Percentiles rank a stretch among this genome's conserved stretches.
Evolutionary conservation across 192 early-diverging fungal species (phyloP).

Genomic region (Coemansia sp.): DNA sequence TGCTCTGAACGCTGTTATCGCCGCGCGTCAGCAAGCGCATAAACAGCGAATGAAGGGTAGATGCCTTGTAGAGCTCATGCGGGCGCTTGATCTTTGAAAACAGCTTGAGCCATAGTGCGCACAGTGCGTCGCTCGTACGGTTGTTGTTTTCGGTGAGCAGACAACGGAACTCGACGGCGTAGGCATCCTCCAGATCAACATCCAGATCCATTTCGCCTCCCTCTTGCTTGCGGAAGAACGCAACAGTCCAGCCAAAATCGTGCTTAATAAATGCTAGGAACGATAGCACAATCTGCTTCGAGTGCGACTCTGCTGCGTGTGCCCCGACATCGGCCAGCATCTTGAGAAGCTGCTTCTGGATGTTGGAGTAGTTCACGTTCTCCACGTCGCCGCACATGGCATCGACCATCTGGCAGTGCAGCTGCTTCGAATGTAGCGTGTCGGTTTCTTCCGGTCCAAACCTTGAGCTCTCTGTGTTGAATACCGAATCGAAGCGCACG

Average conservation of each 20-base stretch:
- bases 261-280: conserved; percentile 61
- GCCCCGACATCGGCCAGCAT: conserved; percentile 60
- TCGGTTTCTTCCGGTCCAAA: conserved; percentile 1
- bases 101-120: conserved; percentile 35
- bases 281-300: conserved; percentile 59
- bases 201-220: conserved; percentile 11
- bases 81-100: conserved; percentile 44
- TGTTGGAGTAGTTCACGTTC: conserved; percentile 70
- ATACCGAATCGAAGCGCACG: conserved; percentile 29
- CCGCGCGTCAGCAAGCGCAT: conserved; percentile 76
- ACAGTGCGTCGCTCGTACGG: conserved; percentile 17
- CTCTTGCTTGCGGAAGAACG: conserved; percentile 21
- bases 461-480: conserved; percentile 8
- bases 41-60: conserved; percentile 45
- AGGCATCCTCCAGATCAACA: conserved; percentile 6
- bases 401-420: conserved; percentile 19
- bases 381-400: conserved; percentile 37
- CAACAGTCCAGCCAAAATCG: conserved; percentile 36
- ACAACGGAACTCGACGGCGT: conserved; percentile 19
- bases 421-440: background rate
- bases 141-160: conserved; percentile 25
- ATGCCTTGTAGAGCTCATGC: conserved; percentile 22
- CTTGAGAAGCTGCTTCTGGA: conserved; percentile 62
- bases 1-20: conserved; percentile 74
- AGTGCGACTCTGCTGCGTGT: conserved; percentile 62